phyloP scores from a whole-genome alignment of 176 grass and related monocot genomes.

The Avena eriantha region DNA sequence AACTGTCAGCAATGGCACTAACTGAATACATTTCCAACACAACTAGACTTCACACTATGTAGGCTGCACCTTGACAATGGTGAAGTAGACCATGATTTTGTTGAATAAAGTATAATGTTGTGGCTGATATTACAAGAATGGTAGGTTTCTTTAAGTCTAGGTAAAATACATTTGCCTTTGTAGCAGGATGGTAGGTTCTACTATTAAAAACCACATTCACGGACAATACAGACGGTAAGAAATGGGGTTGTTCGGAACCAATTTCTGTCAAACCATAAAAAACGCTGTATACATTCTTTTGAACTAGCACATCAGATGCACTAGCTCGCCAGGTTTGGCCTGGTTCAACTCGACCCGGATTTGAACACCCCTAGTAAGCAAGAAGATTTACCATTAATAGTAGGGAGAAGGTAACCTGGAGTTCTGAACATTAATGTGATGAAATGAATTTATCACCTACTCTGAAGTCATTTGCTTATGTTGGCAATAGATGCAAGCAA shows the following conservation, averaged over 20 bases:
- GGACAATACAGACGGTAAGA: background rate
- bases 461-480: background rate
- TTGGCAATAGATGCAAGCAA: constrained; percentile 30
- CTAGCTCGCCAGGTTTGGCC: background rate
- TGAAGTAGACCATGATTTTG: background rate
- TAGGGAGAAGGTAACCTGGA: constrained; percentile 16
- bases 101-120: background rate
- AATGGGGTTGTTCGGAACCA: background rate
- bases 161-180: background rate
- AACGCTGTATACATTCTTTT: background rate
- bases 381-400: background rate
- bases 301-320: background rate
- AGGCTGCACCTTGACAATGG: background rate
- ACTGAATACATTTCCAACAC: background rate
- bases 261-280: background rate
- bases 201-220: background rate
- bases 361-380: background rate
- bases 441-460: constrained; percentile 14
- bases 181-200: background rate
- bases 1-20: background rate
- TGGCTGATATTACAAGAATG: background rate
- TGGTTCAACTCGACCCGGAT: background rate
- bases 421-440: constrained; percentile 19
- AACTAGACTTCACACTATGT: background rate
- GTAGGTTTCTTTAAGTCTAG: background rate